phyloP scores from a whole-genome alignment of 345 rosid species.

The Eutrema japonicum region DNA sequence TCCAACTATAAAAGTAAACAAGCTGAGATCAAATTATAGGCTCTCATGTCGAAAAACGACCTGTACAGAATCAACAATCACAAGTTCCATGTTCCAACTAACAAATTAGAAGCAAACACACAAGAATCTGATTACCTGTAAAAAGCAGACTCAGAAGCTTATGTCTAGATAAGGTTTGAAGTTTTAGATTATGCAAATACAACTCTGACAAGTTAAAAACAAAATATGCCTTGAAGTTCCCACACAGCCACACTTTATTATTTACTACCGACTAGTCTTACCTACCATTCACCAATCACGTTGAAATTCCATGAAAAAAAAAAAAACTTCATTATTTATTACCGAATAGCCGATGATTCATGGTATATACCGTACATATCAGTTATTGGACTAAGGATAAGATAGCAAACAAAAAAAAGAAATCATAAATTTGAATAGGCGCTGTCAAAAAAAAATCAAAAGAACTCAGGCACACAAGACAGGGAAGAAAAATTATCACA shows the following conservation, averaged over 20 bases:
- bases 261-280: conserved; percentile 30
- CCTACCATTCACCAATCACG: conserved; percentile 40
- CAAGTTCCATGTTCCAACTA: conserved; percentile 1
- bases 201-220: conserved; percentile 22
- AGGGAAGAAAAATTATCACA: conserved; percentile 6
- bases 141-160: background rate
- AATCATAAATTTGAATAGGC: background rate
- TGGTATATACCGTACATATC: conserved; percentile 14
- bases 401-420: background rate
- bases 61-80: background rate
- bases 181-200: conserved; percentile 4
- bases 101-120: conserved; percentile 23
- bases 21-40: conserved; percentile 9
- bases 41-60: background rate
- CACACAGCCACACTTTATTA: conserved; percentile 30
- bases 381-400: conserved; percentile 5
- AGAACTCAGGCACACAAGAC: conserved; percentile 1
- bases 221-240: conserved; percentile 29
- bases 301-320: conserved; percentile 3
- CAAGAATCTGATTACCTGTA: background rate
- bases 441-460: background rate
- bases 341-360: conserved; percentile 28
- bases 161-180: conserved; percentile 26
- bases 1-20: background rate
- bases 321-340: no score